Evolutionary conservation across 495 filamentous ascomycete genomes (phyloP).

Genomic region (Aspergillus wentii): DNA sequence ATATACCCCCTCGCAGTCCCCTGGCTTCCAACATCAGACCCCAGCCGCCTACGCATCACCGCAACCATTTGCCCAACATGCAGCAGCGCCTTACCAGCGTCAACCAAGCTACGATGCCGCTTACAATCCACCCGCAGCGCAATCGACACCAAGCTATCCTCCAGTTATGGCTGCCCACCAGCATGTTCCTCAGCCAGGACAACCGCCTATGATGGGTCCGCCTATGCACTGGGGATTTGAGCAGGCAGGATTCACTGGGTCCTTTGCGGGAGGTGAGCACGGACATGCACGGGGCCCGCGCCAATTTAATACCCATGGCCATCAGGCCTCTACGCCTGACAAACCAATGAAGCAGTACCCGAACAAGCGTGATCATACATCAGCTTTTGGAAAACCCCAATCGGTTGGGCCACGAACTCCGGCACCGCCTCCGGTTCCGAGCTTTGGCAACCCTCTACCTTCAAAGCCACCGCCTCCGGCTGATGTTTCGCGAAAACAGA

Average conservation of each 20-base stretch:
- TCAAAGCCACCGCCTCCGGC: conserved; percentile 55
- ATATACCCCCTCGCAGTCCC: conserved; percentile 20
- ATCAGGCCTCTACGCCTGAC: conserved; percentile 31
- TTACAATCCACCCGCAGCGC: conserved; percentile 19
- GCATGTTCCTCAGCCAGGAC: conserved; percentile 21
- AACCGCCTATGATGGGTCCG: conserved; percentile 51
- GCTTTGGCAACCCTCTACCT: conserved; percentile 54
- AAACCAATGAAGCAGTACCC: conserved; percentile 28
- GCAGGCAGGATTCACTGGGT: conserved; percentile 16
- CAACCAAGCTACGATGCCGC: conserved; percentile 26
- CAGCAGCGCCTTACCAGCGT: conserved; percentile 19
- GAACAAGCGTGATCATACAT: conserved; percentile 37
- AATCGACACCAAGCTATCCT: conserved; percentile 20
- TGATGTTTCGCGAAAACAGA: conserved; percentile 38
- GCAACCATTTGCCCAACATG: conserved; percentile 22
- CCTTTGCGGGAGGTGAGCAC: conserved; percentile 16
- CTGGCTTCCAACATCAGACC: conserved; percentile 20
- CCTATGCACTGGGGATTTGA: conserved; percentile 57
- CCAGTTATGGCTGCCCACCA: conserved; percentile 18
- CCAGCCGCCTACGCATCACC: conserved; percentile 19
- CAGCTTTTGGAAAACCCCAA: conserved; percentile 39
- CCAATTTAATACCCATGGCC: conserved; percentile 42
- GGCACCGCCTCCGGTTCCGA: conserved; percentile 55
- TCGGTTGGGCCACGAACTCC: conserved; percentile 34
- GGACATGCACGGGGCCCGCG: conserved; percentile 31